Evolutionary conservation across 345 rosid genomes (phyloP).

Genomic region (Carallia pectinifolia): DNA sequence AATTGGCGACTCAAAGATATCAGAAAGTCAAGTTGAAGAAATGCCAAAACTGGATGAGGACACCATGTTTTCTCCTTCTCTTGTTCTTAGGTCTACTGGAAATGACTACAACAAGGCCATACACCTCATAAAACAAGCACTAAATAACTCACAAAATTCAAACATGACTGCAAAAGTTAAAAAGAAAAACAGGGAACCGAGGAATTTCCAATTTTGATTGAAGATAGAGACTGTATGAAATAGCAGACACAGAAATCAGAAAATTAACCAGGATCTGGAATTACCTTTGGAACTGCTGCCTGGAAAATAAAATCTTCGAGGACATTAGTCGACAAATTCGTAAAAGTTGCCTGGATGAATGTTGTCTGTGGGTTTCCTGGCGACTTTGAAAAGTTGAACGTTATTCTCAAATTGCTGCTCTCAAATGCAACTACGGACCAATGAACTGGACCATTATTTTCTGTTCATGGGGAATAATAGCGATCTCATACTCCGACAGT

Average conservation of each 20-base stretch:
- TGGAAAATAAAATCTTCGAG: slow-evolving; percentile 83
- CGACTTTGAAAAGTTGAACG: slow-evolving; percentile 72
- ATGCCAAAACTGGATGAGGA: neutral
- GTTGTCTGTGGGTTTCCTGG: slow-evolving; percentile 73
- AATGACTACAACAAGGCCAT: neutral
- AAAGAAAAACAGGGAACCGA: neutral
- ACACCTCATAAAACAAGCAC: neutral
- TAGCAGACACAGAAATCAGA: neutral
- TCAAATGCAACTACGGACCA: slow-evolving; percentile 76
- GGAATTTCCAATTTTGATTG: neutral
- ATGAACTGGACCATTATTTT: slow-evolving; percentile 69
- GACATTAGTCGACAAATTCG: slow-evolving; percentile 59
- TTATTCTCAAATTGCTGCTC: slow-evolving; percentile 76
- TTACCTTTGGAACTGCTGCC: slow-evolving; percentile 99
- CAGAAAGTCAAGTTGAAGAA: slow-evolving; percentile 2
- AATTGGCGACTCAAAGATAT: slow-evolving; percentile 17
- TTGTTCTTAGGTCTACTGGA: neutral
- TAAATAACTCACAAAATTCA: neutral
- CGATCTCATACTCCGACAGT: slow-evolving; percentile 15
- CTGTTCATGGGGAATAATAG: slow-evolving; percentile 39
- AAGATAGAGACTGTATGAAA: neutral
- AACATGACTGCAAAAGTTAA: neutral
- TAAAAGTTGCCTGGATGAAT: slow-evolving; percentile 66
- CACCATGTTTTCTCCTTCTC: neutral
- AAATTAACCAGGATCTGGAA: slow-evolving; percentile 11